Conservation (phyloP, 192 early-diverging fungal genomes). For the Coemansia sp. region DNA sequence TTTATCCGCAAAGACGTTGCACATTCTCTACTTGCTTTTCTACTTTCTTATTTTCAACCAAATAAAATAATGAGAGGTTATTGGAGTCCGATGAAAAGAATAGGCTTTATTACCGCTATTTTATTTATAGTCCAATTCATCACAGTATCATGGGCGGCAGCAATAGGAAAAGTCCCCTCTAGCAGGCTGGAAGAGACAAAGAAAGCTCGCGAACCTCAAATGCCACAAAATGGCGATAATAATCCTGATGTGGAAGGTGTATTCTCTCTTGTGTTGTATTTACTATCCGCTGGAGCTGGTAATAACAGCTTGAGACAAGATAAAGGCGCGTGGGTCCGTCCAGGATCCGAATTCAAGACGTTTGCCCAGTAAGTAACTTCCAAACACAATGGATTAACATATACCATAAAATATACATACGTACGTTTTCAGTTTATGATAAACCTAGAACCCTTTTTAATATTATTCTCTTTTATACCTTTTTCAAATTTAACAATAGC, state of each 20-base stretch:
- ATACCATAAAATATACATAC: neutral
- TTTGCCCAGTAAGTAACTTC: constrained; percentile 51
- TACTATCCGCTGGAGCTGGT: neutral
- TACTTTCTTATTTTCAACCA: neutral
- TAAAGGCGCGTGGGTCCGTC: constrained; percentile 13
- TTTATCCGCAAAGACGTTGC: neutral
- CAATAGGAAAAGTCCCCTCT: neutral
- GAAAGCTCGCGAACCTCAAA: neutral
- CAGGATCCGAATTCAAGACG: constrained; percentile 43
- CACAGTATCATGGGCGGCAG: constrained; percentile 4
- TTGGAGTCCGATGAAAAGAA: neutral
- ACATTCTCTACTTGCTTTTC: neutral
- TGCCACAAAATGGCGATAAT: neutral
- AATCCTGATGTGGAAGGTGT: constrained; percentile 12
- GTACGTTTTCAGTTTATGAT: neutral
- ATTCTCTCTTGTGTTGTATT: constrained; percentile 16
- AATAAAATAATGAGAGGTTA: neutral
- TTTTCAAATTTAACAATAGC: constrained; percentile 10
- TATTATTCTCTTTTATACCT: neutral
- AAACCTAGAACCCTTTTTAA: no score
- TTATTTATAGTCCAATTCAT: neutral
- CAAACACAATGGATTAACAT: neutral
- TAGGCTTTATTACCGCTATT: neutral
- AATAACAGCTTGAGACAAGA: neutral
- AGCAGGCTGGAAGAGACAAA: constrained; percentile 2